These are phyloP conservation scores for Pichia sp. DNA, from an alignment of 1,139 yeast genomes.

Conservation along the genomic window DNA sequence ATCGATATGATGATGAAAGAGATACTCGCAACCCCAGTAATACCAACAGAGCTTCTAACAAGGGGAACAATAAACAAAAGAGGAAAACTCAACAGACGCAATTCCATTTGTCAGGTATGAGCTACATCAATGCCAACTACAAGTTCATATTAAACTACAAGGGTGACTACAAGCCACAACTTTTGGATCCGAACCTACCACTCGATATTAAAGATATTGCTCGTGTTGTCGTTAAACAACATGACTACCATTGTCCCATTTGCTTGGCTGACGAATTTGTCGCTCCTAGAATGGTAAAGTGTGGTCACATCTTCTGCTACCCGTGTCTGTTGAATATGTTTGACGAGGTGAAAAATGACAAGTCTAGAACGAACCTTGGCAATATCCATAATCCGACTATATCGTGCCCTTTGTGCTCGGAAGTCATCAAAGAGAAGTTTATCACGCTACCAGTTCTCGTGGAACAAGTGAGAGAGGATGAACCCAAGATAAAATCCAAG, in stretches of 20 bases:
- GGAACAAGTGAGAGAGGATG: slow-evolving; percentile 45
- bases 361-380: slow-evolving; percentile 10
- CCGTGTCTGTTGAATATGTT: slow-evolving; percentile 72
- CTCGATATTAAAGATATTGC: slow-evolving; percentile 55
- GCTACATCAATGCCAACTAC: slow-evolving; percentile 79
- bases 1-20: slow-evolving; percentile 21
- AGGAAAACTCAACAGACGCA: neutral
- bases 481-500: slow-evolving; percentile 45
- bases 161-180: slow-evolving; percentile 49
- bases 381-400: slow-evolving; percentile 12
- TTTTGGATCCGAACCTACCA: slow-evolving; percentile 68
- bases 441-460: slow-evolving; percentile 68
- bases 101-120: slow-evolving; percentile 50
- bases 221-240: slow-evolving; percentile 66
- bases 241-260: slow-evolving; percentile 78
- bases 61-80: neutral
- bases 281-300: slow-evolving; percentile 91
- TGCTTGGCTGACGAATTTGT: slow-evolving; percentile 78
- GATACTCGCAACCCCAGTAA: neutral
- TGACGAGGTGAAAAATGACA: slow-evolving; percentile 33
- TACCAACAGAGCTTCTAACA: neutral
- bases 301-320: slow-evolving; percentile 89
- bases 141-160: slow-evolving; percentile 69
- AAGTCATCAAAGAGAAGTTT: slow-evolving; percentile 45
- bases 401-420: slow-evolving; percentile 77